Evolutionary conservation across 2,329 filamentous ascomycete genomes (phyloP), one percentile per base, ranked within the genome.

Genomic region (Cryoendolithus antarcticus): DNA sequence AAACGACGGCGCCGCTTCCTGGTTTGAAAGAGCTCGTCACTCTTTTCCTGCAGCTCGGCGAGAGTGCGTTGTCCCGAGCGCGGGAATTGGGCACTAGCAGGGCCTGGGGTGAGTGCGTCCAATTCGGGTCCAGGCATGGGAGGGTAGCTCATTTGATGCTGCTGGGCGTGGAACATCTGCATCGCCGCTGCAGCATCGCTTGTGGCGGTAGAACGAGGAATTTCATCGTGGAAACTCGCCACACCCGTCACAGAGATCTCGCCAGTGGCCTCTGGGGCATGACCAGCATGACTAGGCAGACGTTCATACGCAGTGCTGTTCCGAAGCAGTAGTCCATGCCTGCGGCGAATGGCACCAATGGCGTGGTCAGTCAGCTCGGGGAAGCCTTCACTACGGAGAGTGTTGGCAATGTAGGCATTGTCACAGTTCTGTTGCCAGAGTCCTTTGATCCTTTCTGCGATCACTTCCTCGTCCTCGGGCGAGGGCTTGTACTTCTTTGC

Each of bases 401-500:
- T 72, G 19, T 70, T 66, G 40, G 86, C 65, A 75, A 91, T 91
- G 48, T 86, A 79, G 43, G 72, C 72, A 58, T 86, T 82, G 11
- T 66, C 70, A 9, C 75, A 69, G 53, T 89, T 91, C 49, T 66
- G 68, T 56, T 84, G 78, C 84, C 84, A 91, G 51, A 91, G 67
- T 61, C 88, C 74, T 54, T 77, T 78, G 44, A 89, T 71, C 24
- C 84, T 75, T 11, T 71, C 71, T 32, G 82, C 74, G 6, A 89
- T 71, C 19, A 65, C 66, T 9, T 69, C 65, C 55, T 86, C 80
- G 53, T 81, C 82, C 54, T 86, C 75, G 1, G 78, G 77, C 1
- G 77, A 77, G 43, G 79, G 77, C 49, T 82, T 77, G 57, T 85
- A 85, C 42, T 71, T 74, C 30, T 48, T 47, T 6, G 43, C 30